Evolutionary conservation across 1,284 basidiomycete genomes (phyloP), one percentile per base, ranked within the genome.

Genomic region (Melampsora americana): DNA sequence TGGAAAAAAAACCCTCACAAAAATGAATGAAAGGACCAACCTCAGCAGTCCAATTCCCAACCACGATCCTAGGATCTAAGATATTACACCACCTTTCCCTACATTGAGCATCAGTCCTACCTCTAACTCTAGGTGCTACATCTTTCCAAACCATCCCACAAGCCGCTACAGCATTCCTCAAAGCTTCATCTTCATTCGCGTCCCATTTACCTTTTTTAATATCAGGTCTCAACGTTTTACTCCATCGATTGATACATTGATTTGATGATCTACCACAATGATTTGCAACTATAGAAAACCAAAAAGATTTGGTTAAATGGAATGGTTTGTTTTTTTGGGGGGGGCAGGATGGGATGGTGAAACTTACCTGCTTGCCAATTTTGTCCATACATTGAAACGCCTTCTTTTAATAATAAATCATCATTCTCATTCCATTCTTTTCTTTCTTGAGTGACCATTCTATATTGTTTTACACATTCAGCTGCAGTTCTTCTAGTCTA

Each of bases 211-310:
- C 79, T 30, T 72, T 72, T 62, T 66, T 73, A 66, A 79, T 77
- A 12, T 48, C 28, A 4, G 79, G 79, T 3, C 28, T 30, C 9
- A 80, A 74, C 0, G 78, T 75, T 35, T 78, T 77, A 12, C 66
- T 71, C 79, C 78, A 80, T 20, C 80, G 79, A 44, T 77, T 79
- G 50, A 79, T 77, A 75, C 78, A 79, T 32, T 71, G 78, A 53
- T 78, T 77, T 32, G 77, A 76, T 16, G 69, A 69, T 7, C 66
- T 28, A 14, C 77, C 78, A 20, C 59, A 62, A 44, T 72, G 66
- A 23, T 65, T 48, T 28, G 79, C 77, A 18, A 79, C 77, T 77
- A 69, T 14, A n/a, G 60, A 2, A 16, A 7, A n/a, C n/a, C 4
- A 7, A 20, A 7, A 5, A 28, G 11, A 5, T 30, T 14, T 23